A percentile compares a stretch with the other conserved stretches of the same genome.
These are phyloP conservation scores for Phytophthora uliginosa DNA, from an alignment of 352 stramenopile species.

Conservation along the genomic window DNA sequence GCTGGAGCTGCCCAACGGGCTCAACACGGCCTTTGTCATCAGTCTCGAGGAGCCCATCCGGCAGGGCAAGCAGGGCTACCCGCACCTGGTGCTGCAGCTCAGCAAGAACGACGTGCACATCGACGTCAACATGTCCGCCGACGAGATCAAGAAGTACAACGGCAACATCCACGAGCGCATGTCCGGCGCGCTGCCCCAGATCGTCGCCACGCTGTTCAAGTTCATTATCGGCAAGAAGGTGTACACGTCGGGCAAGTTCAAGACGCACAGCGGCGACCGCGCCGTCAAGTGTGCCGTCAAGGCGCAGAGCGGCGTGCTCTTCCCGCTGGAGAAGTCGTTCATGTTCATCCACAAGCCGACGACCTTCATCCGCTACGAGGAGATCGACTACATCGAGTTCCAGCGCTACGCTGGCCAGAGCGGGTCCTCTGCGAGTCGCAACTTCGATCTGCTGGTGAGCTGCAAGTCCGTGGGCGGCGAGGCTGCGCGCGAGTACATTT, in stretches of 20 bases:
- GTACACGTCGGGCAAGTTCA: constrained; percentile 95
- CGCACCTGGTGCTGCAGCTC: constrained; percentile 98
- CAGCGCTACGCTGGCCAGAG: constrained; percentile 96
- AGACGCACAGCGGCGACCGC: constrained; percentile 88
- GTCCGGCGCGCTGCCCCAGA: constrained; percentile 96
- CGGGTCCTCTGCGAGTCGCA: constrained; percentile 90
- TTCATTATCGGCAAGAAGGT: constrained; percentile 97
- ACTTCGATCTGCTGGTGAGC: constrained; percentile 97
- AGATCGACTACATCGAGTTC: constrained; percentile 99
- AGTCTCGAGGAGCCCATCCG: constrained; percentile 98
- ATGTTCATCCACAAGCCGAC: constrained; percentile 99
- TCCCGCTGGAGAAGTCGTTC: constrained; percentile 99
- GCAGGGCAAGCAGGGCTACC: constrained; percentile 99
- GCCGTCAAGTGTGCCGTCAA: constrained; percentile 94
- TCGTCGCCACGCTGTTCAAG: constrained; percentile 99
- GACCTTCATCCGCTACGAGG: constrained; percentile 98
- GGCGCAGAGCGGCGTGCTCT: constrained; percentile 97
- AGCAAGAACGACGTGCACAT: constrained; percentile 89
- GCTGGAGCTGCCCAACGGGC: constrained; percentile 97
- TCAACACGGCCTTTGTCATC: constrained; percentile 99
- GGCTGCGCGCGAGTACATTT: constrained; percentile 92
- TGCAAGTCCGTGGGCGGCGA: constrained; percentile 92
- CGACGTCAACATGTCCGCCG: constrained; percentile 96
- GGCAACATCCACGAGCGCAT: constrained; percentile 97
- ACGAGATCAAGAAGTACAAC: constrained; percentile 98